Base-by-base conservation (phyloP, 2,329 filamentous ascomycete genomes). In the Ophiosphaerella herpotricha region DNA sequence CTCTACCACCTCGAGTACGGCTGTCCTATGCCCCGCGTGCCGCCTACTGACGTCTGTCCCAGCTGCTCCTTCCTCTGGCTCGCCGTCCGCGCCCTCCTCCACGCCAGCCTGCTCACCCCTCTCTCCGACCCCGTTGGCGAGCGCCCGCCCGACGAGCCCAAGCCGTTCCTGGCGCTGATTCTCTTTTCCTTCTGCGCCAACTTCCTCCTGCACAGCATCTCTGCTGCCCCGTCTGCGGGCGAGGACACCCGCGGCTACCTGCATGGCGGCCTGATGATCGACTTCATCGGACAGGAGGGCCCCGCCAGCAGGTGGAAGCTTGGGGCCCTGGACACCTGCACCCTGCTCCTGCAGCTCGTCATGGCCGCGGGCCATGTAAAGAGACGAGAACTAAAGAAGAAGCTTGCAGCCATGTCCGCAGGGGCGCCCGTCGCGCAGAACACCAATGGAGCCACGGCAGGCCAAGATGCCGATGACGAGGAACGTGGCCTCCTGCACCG, bases 1-100 rank as follows among this genome's bases (percentile, higher is more conserved):
- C 70, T 85, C 50, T 87, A 87, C 69, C 83, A 86, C 67, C 78
- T 85, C 71, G 84, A 87, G 83, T 85, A 76, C 62, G 80, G 63
- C 31, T 48, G 34, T 36, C 5, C 42, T 18, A 23, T 44, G 13
- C 14, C 34, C 23, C 43, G 18, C 4, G 18, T 35, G 6, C 26
- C n/a, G 21, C 46, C 45, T 36, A 33, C 42, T 54, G 29, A 43
- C 38, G 32, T 37, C 13, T 35, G 32, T 18, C 38, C 18, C 54
- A 84, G 83, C 72, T 85, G 82, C 68, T 85, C 82, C 8, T 78
- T 85, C 61, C 70, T 83, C 53, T 77, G 82, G 54, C 81, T 86
- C 57, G 66, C 78, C 40, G 55, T 84, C 31, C 81, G 83, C 44
- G 78, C 78, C 46, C 62, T 83, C 33, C 72, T 83, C 23, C 82